These are phyloP conservation scores for Vigna unguiculata DNA, from an alignment of 306 rosid genomes.

Conservation along the genomic window DNA sequence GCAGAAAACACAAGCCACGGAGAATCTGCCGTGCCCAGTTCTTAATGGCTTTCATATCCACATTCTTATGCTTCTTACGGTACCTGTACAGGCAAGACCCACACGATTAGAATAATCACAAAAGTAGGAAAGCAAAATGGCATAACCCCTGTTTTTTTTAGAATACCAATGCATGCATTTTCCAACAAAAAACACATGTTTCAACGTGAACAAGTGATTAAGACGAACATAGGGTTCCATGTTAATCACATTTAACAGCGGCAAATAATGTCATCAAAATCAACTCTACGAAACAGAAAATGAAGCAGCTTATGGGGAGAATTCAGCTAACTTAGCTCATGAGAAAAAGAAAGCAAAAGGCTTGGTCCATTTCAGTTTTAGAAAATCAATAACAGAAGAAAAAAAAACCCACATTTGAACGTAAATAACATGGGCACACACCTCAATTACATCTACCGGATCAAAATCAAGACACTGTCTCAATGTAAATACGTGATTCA, in stretches of 20 bases:
- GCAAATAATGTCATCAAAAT: neutral
- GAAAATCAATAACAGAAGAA: neutral
- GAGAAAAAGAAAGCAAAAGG: neutral
- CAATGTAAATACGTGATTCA: neutral
- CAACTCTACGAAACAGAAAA: neutral
- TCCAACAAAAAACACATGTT: neutral
- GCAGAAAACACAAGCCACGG: constrained; percentile 77
- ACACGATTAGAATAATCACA: neutral
- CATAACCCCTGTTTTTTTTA: neutral
- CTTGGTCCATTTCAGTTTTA: neutral
- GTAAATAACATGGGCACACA: neutral
- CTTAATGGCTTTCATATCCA: constrained; percentile 86
- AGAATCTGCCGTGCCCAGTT: constrained; percentile 97
- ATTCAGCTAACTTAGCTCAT: constrained; percentile 29
- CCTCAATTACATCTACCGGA: neutral
- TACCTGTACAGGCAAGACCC: constrained; percentile 57
- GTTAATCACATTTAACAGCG: neutral
- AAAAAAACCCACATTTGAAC: neutral
- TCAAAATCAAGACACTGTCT: neutral
- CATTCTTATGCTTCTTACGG: constrained; percentile 71
- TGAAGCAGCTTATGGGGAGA: too few species aligned
- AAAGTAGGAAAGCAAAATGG: neutral
- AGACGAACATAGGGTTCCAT: neutral
- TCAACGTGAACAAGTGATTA: neutral
- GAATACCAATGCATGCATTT: neutral